phyloP scores from a whole-genome alignment of 1,139 yeast genomes.

The Diutina catenulata region DNA sequence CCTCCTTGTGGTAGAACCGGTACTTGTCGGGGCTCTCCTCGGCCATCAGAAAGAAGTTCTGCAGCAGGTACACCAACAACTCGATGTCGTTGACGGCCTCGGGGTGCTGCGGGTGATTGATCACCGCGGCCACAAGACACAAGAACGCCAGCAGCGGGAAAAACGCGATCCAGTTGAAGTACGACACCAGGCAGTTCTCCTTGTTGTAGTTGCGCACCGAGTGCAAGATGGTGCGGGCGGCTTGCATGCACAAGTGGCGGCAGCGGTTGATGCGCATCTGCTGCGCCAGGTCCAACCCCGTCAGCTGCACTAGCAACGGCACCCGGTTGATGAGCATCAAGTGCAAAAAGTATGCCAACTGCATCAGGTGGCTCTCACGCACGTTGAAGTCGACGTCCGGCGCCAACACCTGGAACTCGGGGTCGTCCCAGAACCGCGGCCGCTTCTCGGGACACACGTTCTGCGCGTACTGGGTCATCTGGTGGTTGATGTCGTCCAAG shows the following conservation, averaged over 20 bases:
- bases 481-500: constrained; percentile 8
- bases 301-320: constrained; percentile 7
- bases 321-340: constrained; percentile 10
- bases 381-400: neutral
- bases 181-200: constrained; percentile 6
- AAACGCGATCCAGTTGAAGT: constrained; percentile 8
- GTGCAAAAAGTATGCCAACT: constrained; percentile 9
- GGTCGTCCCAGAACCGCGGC: constrained; percentile 9
- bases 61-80: constrained; percentile 7
- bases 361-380: constrained; percentile 3
- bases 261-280: constrained; percentile 5
- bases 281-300: constrained; percentile 6
- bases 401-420: constrained; percentile 6
- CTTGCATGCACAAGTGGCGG: constrained; percentile 9
- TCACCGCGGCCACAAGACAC: constrained; percentile 9
- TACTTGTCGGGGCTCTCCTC: neutral
- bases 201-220: constrained; percentile 6
- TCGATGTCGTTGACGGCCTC: constrained; percentile 8
- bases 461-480: constrained; percentile 7
- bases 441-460: constrained; percentile 6
- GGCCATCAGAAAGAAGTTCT: constrained; percentile 6
- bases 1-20: constrained; percentile 5
- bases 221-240: constrained; percentile 10
- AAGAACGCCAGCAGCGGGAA: constrained; percentile 9
- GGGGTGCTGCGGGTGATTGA: constrained; percentile 7